Conservation (phyloP, 208 protist genomes). For the Leishmania aethiopica region DNA sequence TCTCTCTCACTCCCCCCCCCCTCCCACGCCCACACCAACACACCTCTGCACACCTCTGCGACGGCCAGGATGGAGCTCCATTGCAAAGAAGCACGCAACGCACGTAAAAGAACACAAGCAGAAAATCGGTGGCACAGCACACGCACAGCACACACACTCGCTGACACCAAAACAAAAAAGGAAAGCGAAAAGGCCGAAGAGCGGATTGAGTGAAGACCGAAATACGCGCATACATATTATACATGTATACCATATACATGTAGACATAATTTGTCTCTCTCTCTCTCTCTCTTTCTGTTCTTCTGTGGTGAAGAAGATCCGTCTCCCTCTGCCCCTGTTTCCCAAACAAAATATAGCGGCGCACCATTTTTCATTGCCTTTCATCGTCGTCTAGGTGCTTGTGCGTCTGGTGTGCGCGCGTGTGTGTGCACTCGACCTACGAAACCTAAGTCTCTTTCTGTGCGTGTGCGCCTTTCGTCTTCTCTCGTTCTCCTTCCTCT, state of each 20-base stretch:
- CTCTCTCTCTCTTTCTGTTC: neutral
- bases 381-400: neutral
- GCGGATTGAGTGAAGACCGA: neutral
- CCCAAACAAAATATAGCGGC: neutral
- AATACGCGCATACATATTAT: constrained; percentile 3
- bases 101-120: neutral
- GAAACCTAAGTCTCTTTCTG: neutral
- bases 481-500: neutral
- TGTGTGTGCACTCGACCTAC: neutral
- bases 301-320: neutral
- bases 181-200: neutral
- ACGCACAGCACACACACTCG: neutral
- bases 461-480: neutral
- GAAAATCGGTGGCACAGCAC: neutral
- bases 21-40: neutral
- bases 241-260: constrained; percentile 3
- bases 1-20: neutral
- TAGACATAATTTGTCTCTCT: neutral
- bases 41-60: neutral
- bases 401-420: neutral
- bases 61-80: no score
- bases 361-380: neutral
- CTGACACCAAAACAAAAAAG: neutral
- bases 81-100: neutral
- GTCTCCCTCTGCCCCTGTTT: no score